phyloP scores from a whole-genome alignment of 1,139 yeast species.

The Kluyveromyces marxianus region DNA sequence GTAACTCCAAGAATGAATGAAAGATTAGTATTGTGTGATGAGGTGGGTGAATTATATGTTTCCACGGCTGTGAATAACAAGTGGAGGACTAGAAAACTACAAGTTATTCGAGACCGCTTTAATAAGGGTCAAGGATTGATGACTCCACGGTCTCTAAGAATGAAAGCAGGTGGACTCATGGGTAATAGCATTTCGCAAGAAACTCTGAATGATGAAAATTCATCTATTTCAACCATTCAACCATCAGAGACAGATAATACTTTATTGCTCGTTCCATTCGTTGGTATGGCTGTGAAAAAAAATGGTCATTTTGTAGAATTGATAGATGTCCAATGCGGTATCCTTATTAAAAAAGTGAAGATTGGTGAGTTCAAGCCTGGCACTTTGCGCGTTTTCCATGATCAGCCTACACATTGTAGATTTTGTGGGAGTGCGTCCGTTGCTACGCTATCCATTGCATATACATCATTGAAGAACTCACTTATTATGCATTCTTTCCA shows the following conservation, averaged over 20 bases:
- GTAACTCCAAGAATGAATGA: slow-evolving; percentile 71
- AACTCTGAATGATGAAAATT: slow-evolving; percentile 13
- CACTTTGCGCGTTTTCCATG: slow-evolving; percentile 62
- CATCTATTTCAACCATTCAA: slow-evolving; percentile 8
- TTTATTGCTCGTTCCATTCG: slow-evolving; percentile 50
- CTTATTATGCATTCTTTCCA: slow-evolving; percentile 67
- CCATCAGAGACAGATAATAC: slow-evolving; percentile 23
- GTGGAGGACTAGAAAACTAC: slow-evolving; percentile 53
- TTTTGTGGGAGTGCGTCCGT: slow-evolving; percentile 88
- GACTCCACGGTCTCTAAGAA: slow-evolving; percentile 30
- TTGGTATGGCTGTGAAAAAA: slow-evolving; percentile 63
- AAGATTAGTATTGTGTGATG: slow-evolving; percentile 52
- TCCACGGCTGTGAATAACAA: slow-evolving; percentile 54
- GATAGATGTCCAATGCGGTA: slow-evolving; percentile 74
- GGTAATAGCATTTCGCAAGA: background rate
- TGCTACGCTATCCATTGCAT: slow-evolving; percentile 61
- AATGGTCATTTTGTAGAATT: slow-evolving; percentile 50
- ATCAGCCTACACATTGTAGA: slow-evolving; percentile 79
- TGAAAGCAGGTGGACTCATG: slow-evolving; percentile 21
- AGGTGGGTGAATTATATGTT: slow-evolving; percentile 47
- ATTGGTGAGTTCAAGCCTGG: slow-evolving; percentile 55
- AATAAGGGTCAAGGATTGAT: slow-evolving; percentile 36
- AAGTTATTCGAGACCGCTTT: slow-evolving; percentile 41
- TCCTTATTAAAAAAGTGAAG: slow-evolving; percentile 44
- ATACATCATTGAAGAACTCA: slow-evolving; percentile 55